These are phyloP conservation scores for Catharanthus roseus DNA, from an alignment of 257 asterid genomes.

Conservation along the genomic window DNA sequence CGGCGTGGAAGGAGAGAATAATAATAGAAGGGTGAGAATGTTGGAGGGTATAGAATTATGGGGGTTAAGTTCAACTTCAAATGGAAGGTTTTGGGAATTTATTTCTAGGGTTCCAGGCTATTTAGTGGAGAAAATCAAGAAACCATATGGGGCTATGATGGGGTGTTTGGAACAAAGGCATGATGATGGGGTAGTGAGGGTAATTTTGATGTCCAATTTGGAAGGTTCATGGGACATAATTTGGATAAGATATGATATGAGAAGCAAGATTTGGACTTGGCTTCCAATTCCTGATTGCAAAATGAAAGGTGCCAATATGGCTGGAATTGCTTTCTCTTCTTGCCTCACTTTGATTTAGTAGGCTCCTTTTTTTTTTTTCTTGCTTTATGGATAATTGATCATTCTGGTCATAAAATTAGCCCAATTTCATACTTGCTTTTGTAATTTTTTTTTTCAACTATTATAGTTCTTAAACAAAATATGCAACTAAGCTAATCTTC, in stretches of 20 bases:
- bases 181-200: conserved; percentile 25
- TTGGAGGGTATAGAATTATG: conserved; percentile 29
- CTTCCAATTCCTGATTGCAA: conserved; percentile 29
- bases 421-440: too few relatives aligned
- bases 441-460: too few relatives aligned
- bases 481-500: too few relatives aligned
- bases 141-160: conserved; percentile 45
- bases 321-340: conserved; percentile 37
- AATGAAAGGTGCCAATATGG: conserved; percentile 41
- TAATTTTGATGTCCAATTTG: conserved; percentile 37
- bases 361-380: neutral
- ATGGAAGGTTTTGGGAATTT: conserved; percentile 35
- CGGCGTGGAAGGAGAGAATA: neutral
- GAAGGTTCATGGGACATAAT: conserved; percentile 39
- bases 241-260: conserved; percentile 30
- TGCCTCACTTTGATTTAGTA: conserved; percentile 21
- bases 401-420: too few relatives aligned
- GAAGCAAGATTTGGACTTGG: conserved; percentile 21
- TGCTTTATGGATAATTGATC: too few relatives aligned
- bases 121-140: conserved; percentile 27
- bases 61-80: conserved; percentile 28
- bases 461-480: too few relatives aligned
- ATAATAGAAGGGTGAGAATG: conserved; percentile 16
- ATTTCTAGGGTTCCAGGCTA: conserved; percentile 27
- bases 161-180: conserved; percentile 36